Evolutionary conservation across 768 basidiomycete genomes (phyloP).

Genomic region (Suillus discolor): DNA sequence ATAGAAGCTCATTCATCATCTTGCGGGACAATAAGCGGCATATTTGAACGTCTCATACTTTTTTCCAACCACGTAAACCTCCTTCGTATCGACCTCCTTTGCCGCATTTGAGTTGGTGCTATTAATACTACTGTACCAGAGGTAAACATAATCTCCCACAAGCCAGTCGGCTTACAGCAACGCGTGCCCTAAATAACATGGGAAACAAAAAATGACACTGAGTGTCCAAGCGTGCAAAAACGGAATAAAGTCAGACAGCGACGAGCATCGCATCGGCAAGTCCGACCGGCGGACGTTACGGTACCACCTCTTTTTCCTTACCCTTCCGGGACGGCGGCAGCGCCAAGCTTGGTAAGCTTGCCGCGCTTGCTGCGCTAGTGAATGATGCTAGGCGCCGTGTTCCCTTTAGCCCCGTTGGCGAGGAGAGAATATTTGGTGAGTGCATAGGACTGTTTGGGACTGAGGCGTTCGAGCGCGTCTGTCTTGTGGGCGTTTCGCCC

Average conservation of each 20-base stretch:
- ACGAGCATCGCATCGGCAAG: background rate
- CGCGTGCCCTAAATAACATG: background rate
- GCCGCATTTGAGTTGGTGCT: background rate
- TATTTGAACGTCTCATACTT: background rate
- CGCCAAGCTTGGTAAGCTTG: constrained; percentile 42
- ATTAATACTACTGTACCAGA: background rate
- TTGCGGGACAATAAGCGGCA: background rate
- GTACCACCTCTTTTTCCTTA: constrained; percentile 42
- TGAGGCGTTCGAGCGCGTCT: constrained; percentile 36
- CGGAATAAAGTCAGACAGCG: background rate
- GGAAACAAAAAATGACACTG: constrained; percentile 1
- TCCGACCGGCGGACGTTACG: constrained; percentile 10
- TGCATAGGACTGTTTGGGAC: constrained; percentile 40
- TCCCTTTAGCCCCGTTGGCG: constrained; percentile 31
- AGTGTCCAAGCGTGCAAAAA: constrained; percentile 3
- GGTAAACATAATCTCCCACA: background rate
- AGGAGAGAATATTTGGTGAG: constrained; percentile 25
- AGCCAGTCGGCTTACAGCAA: background rate
- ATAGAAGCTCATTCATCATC: background rate
- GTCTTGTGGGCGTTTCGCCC: constrained; percentile 31
- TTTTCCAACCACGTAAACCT: background rate
- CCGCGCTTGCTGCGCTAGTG: constrained; percentile 35
- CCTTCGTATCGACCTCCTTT: background rate
- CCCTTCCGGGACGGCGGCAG: constrained; percentile 48
- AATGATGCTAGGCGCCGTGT: constrained; percentile 43